These are phyloP conservation scores for Candida ficus DNA, from an alignment of 805 yeast genomes.

Conservation along the genomic window DNA sequence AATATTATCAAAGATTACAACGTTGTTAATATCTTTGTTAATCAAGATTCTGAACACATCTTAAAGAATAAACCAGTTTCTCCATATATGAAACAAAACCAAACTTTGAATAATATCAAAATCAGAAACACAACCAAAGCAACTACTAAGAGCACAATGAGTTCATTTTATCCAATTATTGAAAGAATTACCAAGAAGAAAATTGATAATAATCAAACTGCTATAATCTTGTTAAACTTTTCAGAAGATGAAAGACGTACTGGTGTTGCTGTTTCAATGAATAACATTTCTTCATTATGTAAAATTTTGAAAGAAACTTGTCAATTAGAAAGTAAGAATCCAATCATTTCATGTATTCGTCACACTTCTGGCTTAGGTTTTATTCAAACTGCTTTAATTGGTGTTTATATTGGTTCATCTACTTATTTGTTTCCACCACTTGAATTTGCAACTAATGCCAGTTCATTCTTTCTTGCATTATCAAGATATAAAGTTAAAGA, in stretches of 20 bases:
- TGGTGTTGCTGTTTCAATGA: constrained; percentile 50
- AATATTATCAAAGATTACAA: constrained; percentile 66
- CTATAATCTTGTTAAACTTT: constrained; percentile 63
- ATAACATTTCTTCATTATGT: constrained; percentile 68
- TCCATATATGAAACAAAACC: constrained; percentile 46
- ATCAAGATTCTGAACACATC: constrained; percentile 65
- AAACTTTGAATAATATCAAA: constrained; percentile 40
- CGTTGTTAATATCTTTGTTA: constrained; percentile 68
- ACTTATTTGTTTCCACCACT: constrained; percentile 77
- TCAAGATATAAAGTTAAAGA: constrained; percentile 81
- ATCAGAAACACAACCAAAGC: constrained; percentile 65
- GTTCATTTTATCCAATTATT: constrained; percentile 13
- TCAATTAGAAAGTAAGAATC: constrained; percentile 63
- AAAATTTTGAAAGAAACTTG: constrained; percentile 90
- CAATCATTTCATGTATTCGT: constrained; percentile 82
- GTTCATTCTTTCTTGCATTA: constrained; percentile 60
- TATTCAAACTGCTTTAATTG: constrained; percentile 76
- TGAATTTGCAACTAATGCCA: constrained; percentile 71
- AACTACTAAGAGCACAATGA: constrained; percentile 26
- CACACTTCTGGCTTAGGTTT: constrained; percentile 86
- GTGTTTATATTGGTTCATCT: constrained; percentile 81
- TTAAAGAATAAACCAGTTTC: constrained; percentile 65
- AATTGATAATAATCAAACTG: constrained; percentile 32
- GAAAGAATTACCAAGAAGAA: constrained; percentile 12
- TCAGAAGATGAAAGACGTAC: constrained; percentile 66